Conservation (phyloP, 768 basidiomycete genomes). For the Suillus subaureus region DNA sequence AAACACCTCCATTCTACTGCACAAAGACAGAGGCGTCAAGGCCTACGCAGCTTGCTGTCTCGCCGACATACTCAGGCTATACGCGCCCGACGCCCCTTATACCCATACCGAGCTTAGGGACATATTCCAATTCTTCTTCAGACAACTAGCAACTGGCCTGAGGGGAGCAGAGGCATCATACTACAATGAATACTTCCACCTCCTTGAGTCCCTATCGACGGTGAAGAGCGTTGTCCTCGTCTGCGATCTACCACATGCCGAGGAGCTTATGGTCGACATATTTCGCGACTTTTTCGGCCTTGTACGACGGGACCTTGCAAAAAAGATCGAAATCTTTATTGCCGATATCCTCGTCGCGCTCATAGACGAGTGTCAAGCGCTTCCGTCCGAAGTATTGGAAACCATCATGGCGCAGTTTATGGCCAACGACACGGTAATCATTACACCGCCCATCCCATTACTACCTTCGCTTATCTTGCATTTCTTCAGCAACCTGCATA, state of each 20-base stretch:
- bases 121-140: slow-evolving; percentile 96
- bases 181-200: slow-evolving; percentile 91
- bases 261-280: slow-evolving; percentile 80
- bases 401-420: slow-evolving; percentile 83
- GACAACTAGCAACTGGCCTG: slow-evolving; percentile 76
- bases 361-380: slow-evolving; percentile 79
- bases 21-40: slow-evolving; percentile 96
- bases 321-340: slow-evolving; percentile 84
- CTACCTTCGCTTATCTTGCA: slow-evolving; percentile 9
- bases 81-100: slow-evolving; percentile 97
- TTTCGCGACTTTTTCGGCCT: slow-evolving; percentile 85
- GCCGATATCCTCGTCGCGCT: slow-evolving; percentile 89
- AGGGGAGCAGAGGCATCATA: slow-evolving; percentile 80
- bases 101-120: slow-evolving; percentile 86
- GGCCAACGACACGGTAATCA: slow-evolving; percentile 71
- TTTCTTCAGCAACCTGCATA: slow-evolving; percentile 66
- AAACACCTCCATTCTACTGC: slow-evolving; percentile 76
- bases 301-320: slow-evolving; percentile 70
- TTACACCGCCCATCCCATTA: background rate
- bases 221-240: slow-evolving; percentile 95
- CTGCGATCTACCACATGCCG: slow-evolving; percentile 86
- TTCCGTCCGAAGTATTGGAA: slow-evolving; percentile 83
- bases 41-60: slow-evolving; percentile 94
- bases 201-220: slow-evolving; percentile 90
- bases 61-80: slow-evolving; percentile 89